Conservation (phyloP, 805 yeast species). For the Ogataea methanolica region DNA sequence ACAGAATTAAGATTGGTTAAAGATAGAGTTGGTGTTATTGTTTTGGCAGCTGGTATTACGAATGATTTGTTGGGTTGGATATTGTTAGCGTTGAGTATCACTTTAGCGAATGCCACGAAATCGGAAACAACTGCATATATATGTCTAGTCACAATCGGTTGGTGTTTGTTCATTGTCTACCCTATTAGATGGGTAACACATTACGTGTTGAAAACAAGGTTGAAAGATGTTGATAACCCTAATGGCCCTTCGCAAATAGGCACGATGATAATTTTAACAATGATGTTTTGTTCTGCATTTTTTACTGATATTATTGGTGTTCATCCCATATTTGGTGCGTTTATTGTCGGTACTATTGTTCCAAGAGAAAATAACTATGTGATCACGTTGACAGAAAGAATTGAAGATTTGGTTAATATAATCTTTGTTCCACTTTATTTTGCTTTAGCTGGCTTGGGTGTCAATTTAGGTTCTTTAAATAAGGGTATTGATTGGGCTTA, state of each 20-base stretch:
- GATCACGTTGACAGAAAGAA: conserved; percentile 61
- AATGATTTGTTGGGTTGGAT: conserved; percentile 84
- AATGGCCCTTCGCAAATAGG: conserved; percentile 63
- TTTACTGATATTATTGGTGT: conserved; percentile 82
- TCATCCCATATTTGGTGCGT: conserved; percentile 84
- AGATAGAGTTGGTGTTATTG: conserved; percentile 67
- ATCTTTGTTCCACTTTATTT: conserved; percentile 73
- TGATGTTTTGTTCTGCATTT: conserved; percentile 65
- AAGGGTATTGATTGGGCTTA: conserved; percentile 77
- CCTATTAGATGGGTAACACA: conserved; percentile 51
- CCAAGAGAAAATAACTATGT: conserved; percentile 77
- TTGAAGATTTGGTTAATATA: conserved; percentile 73
- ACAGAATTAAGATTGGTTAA: conserved; percentile 67
- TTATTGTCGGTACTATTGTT: conserved; percentile 67
- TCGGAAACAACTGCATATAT: conserved; percentile 70
- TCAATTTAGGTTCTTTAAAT: conserved; percentile 58
- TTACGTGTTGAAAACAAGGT: conserved; percentile 38
- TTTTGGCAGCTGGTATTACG: conserved; percentile 78
- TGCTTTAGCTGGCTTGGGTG: conserved; percentile 73
- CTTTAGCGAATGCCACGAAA: conserved; percentile 67
- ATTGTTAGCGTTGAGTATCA: conserved; percentile 67
- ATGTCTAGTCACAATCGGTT: conserved; percentile 58
- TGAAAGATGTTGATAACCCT: conserved; percentile 43
- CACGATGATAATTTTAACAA: conserved; percentile 48
- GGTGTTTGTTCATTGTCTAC: conserved; percentile 57